phyloP scores from a whole-genome alignment of 2,329 filamentous ascomycete genomes.

The Diaporthe aspalathi region DNA sequence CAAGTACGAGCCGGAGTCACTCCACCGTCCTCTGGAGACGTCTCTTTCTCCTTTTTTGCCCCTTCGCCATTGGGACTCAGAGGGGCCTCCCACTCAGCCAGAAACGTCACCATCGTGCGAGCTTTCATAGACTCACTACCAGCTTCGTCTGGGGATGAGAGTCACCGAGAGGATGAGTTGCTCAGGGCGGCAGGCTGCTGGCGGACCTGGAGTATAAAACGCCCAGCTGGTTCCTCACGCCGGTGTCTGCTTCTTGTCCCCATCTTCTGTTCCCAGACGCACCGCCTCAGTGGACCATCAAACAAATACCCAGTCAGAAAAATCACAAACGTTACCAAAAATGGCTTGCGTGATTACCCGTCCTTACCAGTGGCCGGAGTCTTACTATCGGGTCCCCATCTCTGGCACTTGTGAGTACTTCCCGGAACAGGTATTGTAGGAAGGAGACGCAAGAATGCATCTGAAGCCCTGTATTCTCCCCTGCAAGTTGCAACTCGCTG shows the following conservation, averaged over 20 bases:
- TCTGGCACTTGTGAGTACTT: conserved; percentile 18
- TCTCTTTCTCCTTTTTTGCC: neutral
- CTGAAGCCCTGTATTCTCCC: neutral
- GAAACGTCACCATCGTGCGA: neutral
- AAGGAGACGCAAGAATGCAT: too few species aligned
- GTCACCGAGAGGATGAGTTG: neutral
- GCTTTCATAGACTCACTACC: neutral
- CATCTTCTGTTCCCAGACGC: neutral
- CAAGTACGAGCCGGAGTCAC: neutral
- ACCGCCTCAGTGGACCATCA: neutral
- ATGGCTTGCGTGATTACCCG: conserved; percentile 20
- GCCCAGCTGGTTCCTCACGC: neutral
- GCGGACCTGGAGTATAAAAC: neutral
- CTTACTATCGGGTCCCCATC: conserved; percentile 30
- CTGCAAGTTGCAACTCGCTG: neutral
- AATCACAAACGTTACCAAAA: neutral
- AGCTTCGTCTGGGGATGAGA: neutral
- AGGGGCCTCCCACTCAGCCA: neutral
- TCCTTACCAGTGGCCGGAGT: conserved; percentile 18
- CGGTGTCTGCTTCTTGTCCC: neutral
- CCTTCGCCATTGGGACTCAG: neutral
- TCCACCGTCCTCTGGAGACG: neutral
- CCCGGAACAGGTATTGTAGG: neutral
- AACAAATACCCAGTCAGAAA: neutral
- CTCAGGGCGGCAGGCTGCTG: neutral